Percentiles rank a stretch among this genome's conserved stretches.
These are phyloP conservation scores for Leccinum disarticulatum DNA, from an alignment of 768 basidiomycete species.

Conservation along the genomic window DNA sequence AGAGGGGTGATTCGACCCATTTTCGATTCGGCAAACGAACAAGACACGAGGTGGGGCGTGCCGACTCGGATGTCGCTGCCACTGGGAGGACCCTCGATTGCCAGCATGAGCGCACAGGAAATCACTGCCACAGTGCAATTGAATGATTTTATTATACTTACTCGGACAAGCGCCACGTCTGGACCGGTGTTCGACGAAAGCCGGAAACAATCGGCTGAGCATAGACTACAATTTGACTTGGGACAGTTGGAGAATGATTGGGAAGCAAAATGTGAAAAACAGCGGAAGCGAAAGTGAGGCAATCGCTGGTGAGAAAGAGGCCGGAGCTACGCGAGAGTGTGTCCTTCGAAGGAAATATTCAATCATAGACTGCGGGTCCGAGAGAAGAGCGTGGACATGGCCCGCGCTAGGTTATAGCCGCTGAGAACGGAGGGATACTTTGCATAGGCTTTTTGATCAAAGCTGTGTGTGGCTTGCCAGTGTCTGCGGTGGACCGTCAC, in stretches of 20 bases:
- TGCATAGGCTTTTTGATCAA: constrained; percentile 23
- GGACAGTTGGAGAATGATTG: constrained; percentile 18
- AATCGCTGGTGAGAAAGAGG: constrained; percentile 6
- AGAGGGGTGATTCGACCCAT: neutral
- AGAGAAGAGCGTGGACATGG: constrained; percentile 9
- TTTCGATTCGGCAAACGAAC: neutral
- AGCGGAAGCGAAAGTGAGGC: constrained; percentile 21
- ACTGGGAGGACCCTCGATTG: neutral
- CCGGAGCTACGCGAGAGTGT: neutral
- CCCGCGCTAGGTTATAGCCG: neutral
- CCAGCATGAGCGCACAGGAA: constrained; percentile 4
- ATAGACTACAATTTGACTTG: constrained; percentile 4
- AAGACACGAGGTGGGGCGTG: neutral
- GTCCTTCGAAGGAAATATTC: constrained; percentile 18
- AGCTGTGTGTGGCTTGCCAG: constrained; percentile 2
- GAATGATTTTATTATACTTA: neutral
- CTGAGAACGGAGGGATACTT: neutral
- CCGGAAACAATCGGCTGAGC: neutral
- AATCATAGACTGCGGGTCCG: constrained; percentile 25
- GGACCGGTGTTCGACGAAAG: neutral
- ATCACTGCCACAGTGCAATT: constrained; percentile 8
- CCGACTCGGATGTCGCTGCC: neutral
- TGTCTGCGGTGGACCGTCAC: neutral
- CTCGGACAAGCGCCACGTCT: neutral
- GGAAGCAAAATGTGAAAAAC: constrained; percentile 1